Conservation (phyloP, 164 flowering plant genomes). For the Annona squamosa region DNA sequence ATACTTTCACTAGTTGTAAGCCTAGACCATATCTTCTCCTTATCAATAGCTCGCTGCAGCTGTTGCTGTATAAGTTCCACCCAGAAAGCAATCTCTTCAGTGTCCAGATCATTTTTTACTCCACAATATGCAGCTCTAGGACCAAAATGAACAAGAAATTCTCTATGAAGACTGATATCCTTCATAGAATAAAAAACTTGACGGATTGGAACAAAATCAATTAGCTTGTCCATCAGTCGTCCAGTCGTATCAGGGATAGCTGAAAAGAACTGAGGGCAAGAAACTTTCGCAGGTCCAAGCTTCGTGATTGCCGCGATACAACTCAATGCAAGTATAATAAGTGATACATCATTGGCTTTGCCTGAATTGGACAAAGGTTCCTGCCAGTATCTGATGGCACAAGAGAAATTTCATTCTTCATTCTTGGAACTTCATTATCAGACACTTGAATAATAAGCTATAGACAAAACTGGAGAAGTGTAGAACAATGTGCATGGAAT, state of each 20-base stretch:
- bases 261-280: constrained; percentile 78
- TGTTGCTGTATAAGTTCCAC: constrained; percentile 83
- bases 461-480: not conserved
- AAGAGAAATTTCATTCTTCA: constrained; percentile 6
- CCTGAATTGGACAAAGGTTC: constrained; percentile 35
- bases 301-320: constrained; percentile 76
- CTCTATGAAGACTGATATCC: constrained; percentile 79
- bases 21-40: constrained; percentile 95
- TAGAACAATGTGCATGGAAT: not conserved
- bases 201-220: constrained; percentile 56
- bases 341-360: constrained; percentile 55
- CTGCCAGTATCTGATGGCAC: constrained; percentile 38
- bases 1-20: constrained; percentile 93
- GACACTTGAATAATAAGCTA: not conserved
- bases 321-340: constrained; percentile 74
- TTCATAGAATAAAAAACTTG: constrained; percentile 64
- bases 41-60: constrained; percentile 75
- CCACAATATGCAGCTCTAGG: constrained; percentile 78
- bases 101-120: constrained; percentile 41
- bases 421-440: constrained; percentile 6
- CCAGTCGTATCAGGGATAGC: constrained; percentile 74
- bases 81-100: constrained; percentile 87
- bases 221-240: constrained; percentile 88
- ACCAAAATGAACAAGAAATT: constrained; percentile 91
- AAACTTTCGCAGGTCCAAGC: constrained; percentile 90